Conservation (phyloP, 257 asterid genomes). For the Gynochthodes officinalis region DNA sequence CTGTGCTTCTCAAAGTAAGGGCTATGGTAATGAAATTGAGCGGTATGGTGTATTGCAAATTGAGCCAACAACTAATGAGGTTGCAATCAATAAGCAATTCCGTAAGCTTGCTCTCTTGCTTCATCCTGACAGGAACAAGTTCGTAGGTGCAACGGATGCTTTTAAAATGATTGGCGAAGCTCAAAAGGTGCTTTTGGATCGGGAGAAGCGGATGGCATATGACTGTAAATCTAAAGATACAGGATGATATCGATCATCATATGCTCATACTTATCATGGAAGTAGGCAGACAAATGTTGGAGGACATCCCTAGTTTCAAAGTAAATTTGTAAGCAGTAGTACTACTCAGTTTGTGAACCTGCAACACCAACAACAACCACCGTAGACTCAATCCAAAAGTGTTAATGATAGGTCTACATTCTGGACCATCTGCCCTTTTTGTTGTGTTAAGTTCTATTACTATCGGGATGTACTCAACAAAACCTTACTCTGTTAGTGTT, state of each 20-base stretch:
- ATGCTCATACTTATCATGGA: constrained; percentile 11
- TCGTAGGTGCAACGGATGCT: constrained; percentile 60
- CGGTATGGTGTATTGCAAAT: constrained; percentile 53
- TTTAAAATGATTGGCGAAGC: constrained; percentile 50
- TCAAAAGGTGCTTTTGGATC: constrained; percentile 38
- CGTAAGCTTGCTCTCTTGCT: constrained; percentile 48
- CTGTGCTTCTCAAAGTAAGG: constrained; percentile 35
- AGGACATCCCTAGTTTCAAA: constrained; percentile 32
- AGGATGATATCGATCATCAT: constrained; percentile 22
- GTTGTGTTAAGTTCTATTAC: constrained; percentile 26
- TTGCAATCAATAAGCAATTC: constrained; percentile 38
- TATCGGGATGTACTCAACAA: constrained; percentile 19
- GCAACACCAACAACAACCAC: constrained; percentile 20
- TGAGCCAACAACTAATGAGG: constrained; percentile 48
- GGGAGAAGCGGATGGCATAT: constrained; percentile 21
- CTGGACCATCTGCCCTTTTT: constrained; percentile 40
- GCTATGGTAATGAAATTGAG: constrained; percentile 34
- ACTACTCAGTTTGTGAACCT: constrained; percentile 23
- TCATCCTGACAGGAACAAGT: constrained; percentile 59
- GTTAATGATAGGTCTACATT: constrained; percentile 24
- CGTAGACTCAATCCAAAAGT: constrained; percentile 20
- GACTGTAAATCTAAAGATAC: constrained; percentile 27
- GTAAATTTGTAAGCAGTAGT: constrained; percentile 5
- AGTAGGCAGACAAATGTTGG: constrained; percentile 25
- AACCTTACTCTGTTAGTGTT: constrained; percentile 25